These are phyloP conservation scores for Sphenostylis stenocarpa DNA, from an alignment of 306 rosid genomes.

Conservation along the genomic window DNA sequence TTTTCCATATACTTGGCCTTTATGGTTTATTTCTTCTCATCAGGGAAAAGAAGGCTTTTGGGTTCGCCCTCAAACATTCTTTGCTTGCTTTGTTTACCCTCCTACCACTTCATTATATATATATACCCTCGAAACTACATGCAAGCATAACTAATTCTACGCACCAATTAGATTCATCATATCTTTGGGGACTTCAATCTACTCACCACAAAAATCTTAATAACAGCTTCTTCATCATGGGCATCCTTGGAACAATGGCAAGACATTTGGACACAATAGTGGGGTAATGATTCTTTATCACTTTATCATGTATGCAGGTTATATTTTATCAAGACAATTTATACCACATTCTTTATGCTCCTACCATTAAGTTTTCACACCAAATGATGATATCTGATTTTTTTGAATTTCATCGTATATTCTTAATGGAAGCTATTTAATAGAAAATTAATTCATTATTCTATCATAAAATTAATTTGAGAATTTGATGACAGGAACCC, in stretches of 20 bases:
- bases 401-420: not conserved
- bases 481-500: not conserved
- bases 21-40: slow-evolving; percentile 40
- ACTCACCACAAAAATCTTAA: not conserved
- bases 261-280: slow-evolving; percentile 59
- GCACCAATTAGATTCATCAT: not conserved
- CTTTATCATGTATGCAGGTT: not conserved
- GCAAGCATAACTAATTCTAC: not conserved
- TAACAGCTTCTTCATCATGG: slow-evolving; percentile 52
- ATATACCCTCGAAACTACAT: slow-evolving; percentile 3
- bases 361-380: not conserved
- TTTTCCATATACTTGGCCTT: not conserved
- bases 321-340: not conserved
- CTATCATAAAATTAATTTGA: not conserved
- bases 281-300: slow-evolving; percentile 51
- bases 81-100: slow-evolving; percentile 39
- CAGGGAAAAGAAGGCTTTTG: slow-evolving; percentile 59
- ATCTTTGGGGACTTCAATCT: not conserved
- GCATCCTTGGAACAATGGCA: slow-evolving; percentile 64
- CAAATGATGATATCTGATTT: not conserved
- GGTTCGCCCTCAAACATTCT: slow-evolving; percentile 42
- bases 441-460: not conserved
- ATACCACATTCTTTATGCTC: not conserved
- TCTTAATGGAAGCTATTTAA: not conserved
- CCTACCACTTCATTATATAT: not conserved